Evolutionary conservation across 495 filamentous ascomycete genomes (phyloP), one percentile per base, ranked within the genome.

Genomic region (Apodospora peruviana): DNA sequence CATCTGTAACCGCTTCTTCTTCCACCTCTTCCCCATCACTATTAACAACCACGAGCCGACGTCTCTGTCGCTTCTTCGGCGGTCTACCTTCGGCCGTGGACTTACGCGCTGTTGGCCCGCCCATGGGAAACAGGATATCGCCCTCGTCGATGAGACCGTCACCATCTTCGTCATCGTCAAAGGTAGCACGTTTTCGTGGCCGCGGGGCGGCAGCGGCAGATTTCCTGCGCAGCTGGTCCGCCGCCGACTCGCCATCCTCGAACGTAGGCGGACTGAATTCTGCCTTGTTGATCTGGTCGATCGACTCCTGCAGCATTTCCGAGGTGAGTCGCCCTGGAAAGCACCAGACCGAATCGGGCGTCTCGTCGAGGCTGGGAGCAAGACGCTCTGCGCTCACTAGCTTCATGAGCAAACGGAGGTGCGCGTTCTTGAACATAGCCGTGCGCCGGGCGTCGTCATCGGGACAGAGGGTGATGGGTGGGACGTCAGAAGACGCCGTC

Each of bases 351-450:
- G 85, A 82, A 48, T 89, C 84, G 5, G 77, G 76, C 10, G 72
- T 68, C 42, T 91, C 86, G 47, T 91, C 85, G 38, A 83, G 73
- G 16, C 70, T 62, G 2, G 71, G 66, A 3, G 85, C 82, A 4
- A 89, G 69, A 14, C 82, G 75, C 56, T 86, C 80, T 43, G 93
- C 80, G 4, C 88, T 87, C 39, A 85, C 70, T 3, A 90, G 73
- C 0, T 73, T 82, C 80, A 97, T 84, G 5, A 99, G 80, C 20
- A 97, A 83, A 22, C 91, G 85, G 7, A 97, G 81, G 58, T 89
- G 84, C n/a, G 86, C 83, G 57, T 96, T 90, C 55, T 87, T 90
- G 65, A 91, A 94, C 67, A 95, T 81, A 19, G 88, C 85, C 3
- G 73, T 77, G 40, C 83, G 82, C 34, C 81, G 75, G 23, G 79